A percentile compares a stretch with the other conserved stretches of the same genome.
Evolutionary conservation across 2,329 filamentous ascomycete genomes (phyloP).

Genomic region (Aureobasidium leucospermi): DNA sequence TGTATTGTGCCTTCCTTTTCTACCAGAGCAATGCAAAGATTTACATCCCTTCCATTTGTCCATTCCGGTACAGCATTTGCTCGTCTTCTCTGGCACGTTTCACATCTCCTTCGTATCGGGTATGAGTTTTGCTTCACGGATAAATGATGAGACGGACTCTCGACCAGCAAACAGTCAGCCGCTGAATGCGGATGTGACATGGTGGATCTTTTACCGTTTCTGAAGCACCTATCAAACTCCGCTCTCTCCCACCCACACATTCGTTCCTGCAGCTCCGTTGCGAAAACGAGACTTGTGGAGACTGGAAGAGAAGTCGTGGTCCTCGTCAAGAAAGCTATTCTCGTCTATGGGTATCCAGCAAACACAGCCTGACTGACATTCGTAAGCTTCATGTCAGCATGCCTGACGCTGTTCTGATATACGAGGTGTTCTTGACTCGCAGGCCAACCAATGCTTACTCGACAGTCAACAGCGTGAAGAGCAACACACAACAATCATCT

Average conservation of each 20-base stretch:
- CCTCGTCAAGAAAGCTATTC: not conserved
- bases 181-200: conserved; percentile 2
- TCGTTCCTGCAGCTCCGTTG: conserved; percentile 1
- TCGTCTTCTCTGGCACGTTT: not conserved
- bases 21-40: not conserved
- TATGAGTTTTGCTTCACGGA: not conserved
- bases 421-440: not conserved
- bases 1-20: not conserved
- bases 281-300: not conserved
- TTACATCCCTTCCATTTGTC: not conserved
- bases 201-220: not conserved
- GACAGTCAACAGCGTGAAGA: not conserved
- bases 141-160: not conserved
- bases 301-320: not conserved
- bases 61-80: not conserved
- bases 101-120: not conserved
- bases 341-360: not conserved
- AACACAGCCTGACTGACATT: not conserved
- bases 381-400: not conserved
- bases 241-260: not conserved
- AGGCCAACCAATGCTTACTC: not conserved
- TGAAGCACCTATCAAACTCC: conserved; percentile 6
- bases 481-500: not conserved
- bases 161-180: conserved; percentile 3
- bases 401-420: not conserved